Conservation (phyloP, 805 yeast genomes). For the Ogataea paradorogensis region DNA sequence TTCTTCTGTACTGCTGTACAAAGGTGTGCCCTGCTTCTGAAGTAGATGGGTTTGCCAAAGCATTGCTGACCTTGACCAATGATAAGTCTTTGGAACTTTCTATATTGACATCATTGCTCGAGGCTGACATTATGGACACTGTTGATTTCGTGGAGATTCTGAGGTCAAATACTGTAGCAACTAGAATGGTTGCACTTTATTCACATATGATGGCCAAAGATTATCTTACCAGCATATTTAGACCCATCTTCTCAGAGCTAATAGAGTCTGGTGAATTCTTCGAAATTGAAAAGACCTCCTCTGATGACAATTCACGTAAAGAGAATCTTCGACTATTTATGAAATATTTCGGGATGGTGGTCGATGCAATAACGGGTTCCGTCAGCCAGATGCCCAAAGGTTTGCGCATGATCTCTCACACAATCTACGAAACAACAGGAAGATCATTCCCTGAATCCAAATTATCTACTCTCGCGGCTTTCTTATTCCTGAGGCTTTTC, state of each 20-base stretch:
- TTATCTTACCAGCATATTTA: slow-evolving; percentile 52
- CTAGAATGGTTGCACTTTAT: slow-evolving; percentile 68
- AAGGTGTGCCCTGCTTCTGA: slow-evolving; percentile 64
- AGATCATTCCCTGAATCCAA: slow-evolving; percentile 66
- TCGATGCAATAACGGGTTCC: slow-evolving; percentile 58
- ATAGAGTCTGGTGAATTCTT: slow-evolving; percentile 48
- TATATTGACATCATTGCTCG: slow-evolving; percentile 53
- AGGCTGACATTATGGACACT: slow-evolving; percentile 60
- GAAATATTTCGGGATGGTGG: slow-evolving; percentile 51
- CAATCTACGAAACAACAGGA: slow-evolving; percentile 55
- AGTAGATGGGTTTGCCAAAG: slow-evolving; percentile 66
- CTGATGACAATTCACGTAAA: slow-evolving; percentile 35
- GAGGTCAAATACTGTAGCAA: slow-evolving; percentile 79
- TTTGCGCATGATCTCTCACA: slow-evolving; percentile 65
- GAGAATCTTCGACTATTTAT: slow-evolving; percentile 49
- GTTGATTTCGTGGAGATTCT: slow-evolving; percentile 67
- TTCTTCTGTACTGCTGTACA: slow-evolving; percentile 51
- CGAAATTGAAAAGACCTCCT: slow-evolving; percentile 56
- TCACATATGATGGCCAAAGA: slow-evolving; percentile 64
- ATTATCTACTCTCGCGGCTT: slow-evolving; percentile 77
- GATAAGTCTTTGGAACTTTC: slow-evolving; percentile 36
- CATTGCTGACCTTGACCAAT: slow-evolving; percentile 55
- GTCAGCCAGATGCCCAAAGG: slow-evolving; percentile 63
- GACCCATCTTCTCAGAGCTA: slow-evolving; percentile 56
- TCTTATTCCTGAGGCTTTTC: slow-evolving; percentile 72